Evolutionary conservation across 371 early-diverging fungal species (phyloP).

Genomic region (Lichtheimia ramosa): DNA sequence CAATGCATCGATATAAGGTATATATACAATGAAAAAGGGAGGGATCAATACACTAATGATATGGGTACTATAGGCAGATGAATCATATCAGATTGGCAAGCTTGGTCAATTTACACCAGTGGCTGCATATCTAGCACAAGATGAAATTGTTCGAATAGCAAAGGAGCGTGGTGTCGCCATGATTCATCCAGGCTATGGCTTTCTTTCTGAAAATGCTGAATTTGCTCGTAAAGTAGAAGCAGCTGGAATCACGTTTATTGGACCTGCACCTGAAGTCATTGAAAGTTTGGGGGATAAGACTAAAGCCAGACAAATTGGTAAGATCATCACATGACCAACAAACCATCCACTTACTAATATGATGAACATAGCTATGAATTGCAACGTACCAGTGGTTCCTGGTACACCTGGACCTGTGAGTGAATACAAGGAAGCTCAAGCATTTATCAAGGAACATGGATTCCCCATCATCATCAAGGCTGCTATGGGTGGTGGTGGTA

Average conservation of each 20-base stretch:
- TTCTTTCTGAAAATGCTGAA: conserved; percentile 86
- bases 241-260: conserved; percentile 91
- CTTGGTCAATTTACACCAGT: conserved; percentile 84
- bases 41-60: neutral
- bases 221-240: conserved; percentile 89
- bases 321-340: conserved; percentile 3
- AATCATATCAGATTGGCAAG: conserved; percentile 89
- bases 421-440: conserved; percentile 61
- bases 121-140: conserved; percentile 92
- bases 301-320: conserved; percentile 84
- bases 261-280: conserved; percentile 86
- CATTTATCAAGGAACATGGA: conserved; percentile 80
- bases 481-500: conserved; percentile 97
- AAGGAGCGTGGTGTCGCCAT: conserved; percentile 76
- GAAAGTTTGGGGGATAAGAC: conserved; percentile 93
- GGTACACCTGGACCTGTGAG: conserved; percentile 87
- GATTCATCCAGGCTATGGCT: conserved; percentile 91
- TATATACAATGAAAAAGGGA: neutral
- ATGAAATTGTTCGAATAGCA: conserved; percentile 88
- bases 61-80: conserved; percentile 70
- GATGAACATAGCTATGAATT: conserved; percentile 62
- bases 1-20: conserved; percentile 92
- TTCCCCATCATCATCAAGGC: conserved; percentile 97
- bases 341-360: no score
- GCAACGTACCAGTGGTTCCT: conserved; percentile 84